Percentiles rank a stretch among this genome's conserved stretches.
Conservation (phyloP, 1,284 basidiomycete species). For the Irpex rosettiformis region DNA sequence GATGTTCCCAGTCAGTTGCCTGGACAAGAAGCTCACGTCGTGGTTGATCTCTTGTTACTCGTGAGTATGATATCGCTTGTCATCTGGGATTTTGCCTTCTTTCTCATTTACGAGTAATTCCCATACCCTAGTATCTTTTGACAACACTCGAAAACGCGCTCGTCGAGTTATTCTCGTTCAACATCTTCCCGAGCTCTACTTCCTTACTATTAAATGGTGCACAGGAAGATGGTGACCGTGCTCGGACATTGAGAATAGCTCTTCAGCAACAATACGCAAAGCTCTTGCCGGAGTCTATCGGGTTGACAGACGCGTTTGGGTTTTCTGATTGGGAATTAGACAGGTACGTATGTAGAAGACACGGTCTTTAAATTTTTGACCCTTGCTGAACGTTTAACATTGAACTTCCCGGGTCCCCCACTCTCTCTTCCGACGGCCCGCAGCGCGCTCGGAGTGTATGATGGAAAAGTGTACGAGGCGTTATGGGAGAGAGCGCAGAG, state of each 20-base stretch:
- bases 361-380: neutral
- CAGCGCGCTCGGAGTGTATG: constrained; percentile 61
- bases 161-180: constrained; percentile 56
- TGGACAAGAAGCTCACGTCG: constrained; percentile 29
- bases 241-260: constrained; percentile 49
- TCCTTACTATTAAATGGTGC: neutral
- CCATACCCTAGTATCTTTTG: constrained; percentile 51
- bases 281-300: constrained; percentile 66
- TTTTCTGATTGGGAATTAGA: constrained; percentile 78
- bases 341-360: constrained; percentile 40
- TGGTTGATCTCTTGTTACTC: constrained; percentile 45
- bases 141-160: constrained; percentile 53
- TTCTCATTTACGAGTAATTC: neutral
- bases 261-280: constrained; percentile 48
- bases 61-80: constrained; percentile 41
- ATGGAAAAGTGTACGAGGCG: constrained; percentile 68
- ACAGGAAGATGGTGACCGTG: constrained; percentile 36
- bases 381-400: too few species aligned
- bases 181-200: constrained; percentile 32
- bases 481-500: constrained; percentile 61
- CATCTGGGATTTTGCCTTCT: neutral
- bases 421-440: too few species aligned
- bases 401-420: too few species aligned
- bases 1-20: constrained; percentile 25
- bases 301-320: constrained; percentile 71